These are phyloP conservation scores for Paramecium primaurelia DNA, from an alignment of 73 alveolate genomes.

Conservation along the genomic window DNA sequence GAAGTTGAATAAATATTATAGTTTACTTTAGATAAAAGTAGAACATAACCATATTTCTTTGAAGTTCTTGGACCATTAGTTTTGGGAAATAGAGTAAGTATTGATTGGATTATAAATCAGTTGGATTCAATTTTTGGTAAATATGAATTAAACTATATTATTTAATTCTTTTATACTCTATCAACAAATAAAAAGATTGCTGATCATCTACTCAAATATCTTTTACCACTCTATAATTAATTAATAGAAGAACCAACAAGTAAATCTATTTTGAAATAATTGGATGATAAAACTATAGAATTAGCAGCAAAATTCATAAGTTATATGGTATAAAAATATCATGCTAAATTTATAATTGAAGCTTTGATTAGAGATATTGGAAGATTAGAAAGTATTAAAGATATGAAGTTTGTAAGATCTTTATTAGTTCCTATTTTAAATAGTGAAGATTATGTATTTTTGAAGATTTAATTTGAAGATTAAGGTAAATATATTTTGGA, in stretches of 20 bases:
- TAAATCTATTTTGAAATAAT: neutral
- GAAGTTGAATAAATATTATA: neutral
- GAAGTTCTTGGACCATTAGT: neutral
- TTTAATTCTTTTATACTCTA: neutral
- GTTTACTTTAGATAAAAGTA: neutral
- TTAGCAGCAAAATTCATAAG: neutral
- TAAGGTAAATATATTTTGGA: neutral
- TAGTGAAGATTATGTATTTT: neutral
- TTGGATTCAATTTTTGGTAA: neutral
- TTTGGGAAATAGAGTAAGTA: neutral
- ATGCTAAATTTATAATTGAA: neutral
- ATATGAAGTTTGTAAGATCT: slow-evolving; percentile 6
- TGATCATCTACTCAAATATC: neutral
- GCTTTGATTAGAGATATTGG: slow-evolving; percentile 6
- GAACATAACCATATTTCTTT: neutral
- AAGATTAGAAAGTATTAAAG: neutral
- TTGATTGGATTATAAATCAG: neutral
- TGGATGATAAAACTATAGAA: neutral
- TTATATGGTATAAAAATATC: neutral
- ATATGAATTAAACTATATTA: neutral
- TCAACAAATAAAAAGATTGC: neutral
- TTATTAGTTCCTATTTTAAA: slow-evolving; percentile 1
- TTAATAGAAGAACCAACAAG: neutral
- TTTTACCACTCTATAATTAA: neutral
- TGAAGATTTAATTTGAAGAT: neutral